Evolutionary conservation across 768 basidiomycete genomes (phyloP), one percentile per base, ranked within the genome.

Genomic region (Termitomyces sp.): DNA sequence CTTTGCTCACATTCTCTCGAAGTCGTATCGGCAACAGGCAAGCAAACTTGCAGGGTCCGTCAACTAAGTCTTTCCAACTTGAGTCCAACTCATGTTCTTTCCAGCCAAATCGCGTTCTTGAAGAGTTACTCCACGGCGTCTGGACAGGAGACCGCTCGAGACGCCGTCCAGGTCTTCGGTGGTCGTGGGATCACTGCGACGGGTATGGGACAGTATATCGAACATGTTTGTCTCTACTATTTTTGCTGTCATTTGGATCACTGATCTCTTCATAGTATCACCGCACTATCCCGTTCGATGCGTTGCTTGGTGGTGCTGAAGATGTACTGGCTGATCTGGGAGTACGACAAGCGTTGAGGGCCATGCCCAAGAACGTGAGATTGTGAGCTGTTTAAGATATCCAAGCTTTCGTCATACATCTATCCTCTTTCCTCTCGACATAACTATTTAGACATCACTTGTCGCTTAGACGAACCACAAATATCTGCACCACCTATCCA

Each of bases 161-260:
- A 78, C 63, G 75, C 76, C 42, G 75, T 79, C 17, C 75, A 77
- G 71, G 82, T 94, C 59, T 94, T 93, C 62, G 91, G 91, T 64
- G 93, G 92, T 17, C 83, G 93, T 53, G 92, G 89, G 26, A 82
- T 95, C 50, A 94, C 93, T 3, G 81, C 82, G 67, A 84, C 83
- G 1, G 91, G 91, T 17, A 91, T 92, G 88, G 91, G 91, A 40
- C 75, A 74, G 54, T 79, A 78, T 63, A 81, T 90, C 49, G 90
- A 93, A 70, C 87, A 89, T 64, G 83, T 84, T 59, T 59, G 79
- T 78, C 6, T 2, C 47, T 62, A 49, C 35, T 37, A 46, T 11
- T 14, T 44, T 59, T 44, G 50, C n/a, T 40, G 14, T 37, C 23
- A n/a, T 44, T 26, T 23, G 15, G 7, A 33, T 28, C 33, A 11